These are phyloP conservation scores for Salix exigua DNA, from an alignment of 345 rosid species.

Conservation along the genomic window DNA sequence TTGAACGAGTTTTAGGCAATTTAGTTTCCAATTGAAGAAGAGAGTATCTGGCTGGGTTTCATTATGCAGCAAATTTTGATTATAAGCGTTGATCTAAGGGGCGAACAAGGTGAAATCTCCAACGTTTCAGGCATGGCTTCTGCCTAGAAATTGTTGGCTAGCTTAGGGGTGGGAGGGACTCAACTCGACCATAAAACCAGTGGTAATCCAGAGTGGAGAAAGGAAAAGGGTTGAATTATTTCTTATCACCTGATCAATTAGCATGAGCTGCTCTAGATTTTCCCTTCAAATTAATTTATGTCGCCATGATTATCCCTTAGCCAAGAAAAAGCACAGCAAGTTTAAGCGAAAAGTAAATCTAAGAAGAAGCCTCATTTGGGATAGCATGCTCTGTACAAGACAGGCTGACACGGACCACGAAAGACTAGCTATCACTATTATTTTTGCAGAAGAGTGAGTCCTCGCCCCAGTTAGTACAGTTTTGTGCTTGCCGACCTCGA, in stretches of 20 bases:
- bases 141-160: background rate
- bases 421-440: conserved; percentile 2
- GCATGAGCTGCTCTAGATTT: background rate
- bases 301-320: background rate
- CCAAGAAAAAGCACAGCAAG: background rate
- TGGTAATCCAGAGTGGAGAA: background rate
- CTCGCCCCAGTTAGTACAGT: conserved; percentile 23
- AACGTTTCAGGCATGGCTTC: background rate
- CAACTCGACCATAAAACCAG: background rate
- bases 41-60: background rate
- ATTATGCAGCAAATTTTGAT: background rate
- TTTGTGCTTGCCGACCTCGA: conserved; percentile 55
- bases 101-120: background rate
- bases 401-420: conserved; percentile 13
- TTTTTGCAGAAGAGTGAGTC: background rate
- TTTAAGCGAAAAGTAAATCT: background rate
- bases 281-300: background rate
- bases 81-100: background rate
- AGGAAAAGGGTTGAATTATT: background rate
- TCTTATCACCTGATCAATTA: background rate
- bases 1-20: background rate
- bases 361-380: conserved; percentile 18
- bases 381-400: conserved; percentile 28
- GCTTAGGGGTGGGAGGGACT: background rate
- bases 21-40: background rate